Evolutionary conservation across 768 basidiomycete species (phyloP).

Genomic region (Suillus fuscotomentosus): DNA sequence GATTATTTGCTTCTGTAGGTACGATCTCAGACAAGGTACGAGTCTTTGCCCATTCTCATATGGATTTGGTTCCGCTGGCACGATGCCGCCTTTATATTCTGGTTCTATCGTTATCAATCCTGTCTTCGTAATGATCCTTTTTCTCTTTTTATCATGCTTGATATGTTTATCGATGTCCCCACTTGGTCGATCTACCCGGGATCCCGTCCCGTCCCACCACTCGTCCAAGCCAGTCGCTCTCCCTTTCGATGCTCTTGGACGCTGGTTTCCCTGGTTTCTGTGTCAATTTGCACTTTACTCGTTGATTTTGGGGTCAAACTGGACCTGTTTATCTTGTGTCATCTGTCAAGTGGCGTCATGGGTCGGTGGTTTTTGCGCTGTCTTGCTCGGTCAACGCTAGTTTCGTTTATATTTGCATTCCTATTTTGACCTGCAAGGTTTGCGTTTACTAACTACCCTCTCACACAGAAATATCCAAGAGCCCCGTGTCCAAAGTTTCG

Average conservation of each 20-base stretch:
- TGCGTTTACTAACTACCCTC: constrained; percentile 13
- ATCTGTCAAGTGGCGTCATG: neutral
- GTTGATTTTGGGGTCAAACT: neutral
- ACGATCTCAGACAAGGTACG: constrained; percentile 91
- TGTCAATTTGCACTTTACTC: neutral
- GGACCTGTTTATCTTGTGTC: neutral
- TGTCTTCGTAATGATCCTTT: neutral
- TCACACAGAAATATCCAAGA: constrained; percentile 83
- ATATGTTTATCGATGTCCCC: neutral
- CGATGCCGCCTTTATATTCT: neutral
- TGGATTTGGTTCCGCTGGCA: constrained; percentile 7
- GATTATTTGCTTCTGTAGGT: constrained; percentile 46
- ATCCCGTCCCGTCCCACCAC: neutral
- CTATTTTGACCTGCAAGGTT: neutral
- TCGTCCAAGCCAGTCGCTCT: neutral
- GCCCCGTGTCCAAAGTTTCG: constrained; percentile 88
- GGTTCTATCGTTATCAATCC: constrained; percentile 8
- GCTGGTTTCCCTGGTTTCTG: neutral
- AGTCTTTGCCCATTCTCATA: constrained; percentile 3
- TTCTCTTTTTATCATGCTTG: neutral
- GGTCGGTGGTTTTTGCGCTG: neutral
- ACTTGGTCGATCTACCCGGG: neutral
- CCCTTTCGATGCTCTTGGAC: neutral
- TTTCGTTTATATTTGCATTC: neutral
- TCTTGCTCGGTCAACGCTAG: neutral